Evolutionary conservation across 2,329 filamentous ascomycete species (phyloP).

Genomic region (Cladosporium sp.): DNA sequence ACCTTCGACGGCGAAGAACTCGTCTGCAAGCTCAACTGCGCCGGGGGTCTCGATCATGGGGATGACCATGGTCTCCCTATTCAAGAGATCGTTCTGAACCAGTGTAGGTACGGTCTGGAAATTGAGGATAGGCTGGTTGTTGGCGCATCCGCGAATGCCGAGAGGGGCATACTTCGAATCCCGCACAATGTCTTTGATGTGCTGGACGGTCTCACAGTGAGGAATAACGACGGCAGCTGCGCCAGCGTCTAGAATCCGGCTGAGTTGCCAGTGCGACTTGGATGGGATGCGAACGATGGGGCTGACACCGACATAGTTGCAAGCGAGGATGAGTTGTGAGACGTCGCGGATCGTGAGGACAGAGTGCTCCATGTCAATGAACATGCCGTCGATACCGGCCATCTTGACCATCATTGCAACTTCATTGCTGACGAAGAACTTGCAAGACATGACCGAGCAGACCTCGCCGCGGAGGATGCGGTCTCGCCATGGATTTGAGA

Average conservation of each 20-base stretch:
- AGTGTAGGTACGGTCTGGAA: conserved; percentile 33
- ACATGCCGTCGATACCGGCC: conserved; percentile 39
- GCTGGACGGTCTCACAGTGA: conserved; percentile 37
- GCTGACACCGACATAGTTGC: conserved; percentile 36
- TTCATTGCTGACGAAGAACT: conserved; percentile 35
- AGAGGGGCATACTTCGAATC: conserved; percentile 38
- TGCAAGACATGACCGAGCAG: conserved; percentile 17
- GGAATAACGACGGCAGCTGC: conserved; percentile 41
- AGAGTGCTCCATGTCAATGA: conserved; percentile 46
- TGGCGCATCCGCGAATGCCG: conserved; percentile 35
- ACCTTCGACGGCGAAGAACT: conserved; percentile 38
- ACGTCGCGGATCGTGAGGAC: conserved; percentile 35
- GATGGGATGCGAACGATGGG: conserved; percentile 41
- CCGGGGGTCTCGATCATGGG: conserved; percentile 42
- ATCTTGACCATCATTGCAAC: conserved; percentile 38
- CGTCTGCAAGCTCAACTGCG: conserved; percentile 38
- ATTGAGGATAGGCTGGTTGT: conserved; percentile 35
- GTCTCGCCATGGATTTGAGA: conserved; percentile 7
- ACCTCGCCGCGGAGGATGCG: neutral
- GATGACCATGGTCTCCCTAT: conserved; percentile 37
- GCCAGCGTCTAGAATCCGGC: conserved; percentile 39
- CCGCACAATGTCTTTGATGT: conserved; percentile 35
- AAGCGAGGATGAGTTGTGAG: conserved; percentile 38
- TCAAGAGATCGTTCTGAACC: conserved; percentile 34
- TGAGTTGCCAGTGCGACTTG: conserved; percentile 38